Evolutionary conservation across 345 rosid species (phyloP), one percentile per base, ranked within the genome.

Genomic region (Clarkia xantiana): DNA sequence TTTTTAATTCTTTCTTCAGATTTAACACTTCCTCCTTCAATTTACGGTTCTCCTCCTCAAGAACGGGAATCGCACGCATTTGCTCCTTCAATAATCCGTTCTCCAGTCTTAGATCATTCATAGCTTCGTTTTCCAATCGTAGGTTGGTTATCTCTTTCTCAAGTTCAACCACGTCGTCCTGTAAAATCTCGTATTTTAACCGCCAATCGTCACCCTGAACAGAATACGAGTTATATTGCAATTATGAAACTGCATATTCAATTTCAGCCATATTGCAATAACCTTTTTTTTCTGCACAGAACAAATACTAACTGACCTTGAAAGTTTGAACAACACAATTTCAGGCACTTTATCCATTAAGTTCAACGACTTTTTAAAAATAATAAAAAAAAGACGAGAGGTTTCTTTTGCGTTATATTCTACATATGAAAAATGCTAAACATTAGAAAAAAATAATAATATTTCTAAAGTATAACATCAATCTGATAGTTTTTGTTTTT

Each of bases 1-100:
- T 45, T 15, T 62, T 65, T 13, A 57, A 42, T 44, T 72, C 61
- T 45, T 62, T 34, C 64, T 55, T 56, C 71, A 73, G 54, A 38
- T 65, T 63, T 18, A 13, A 20, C 42, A 40, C 55, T 44, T 58
- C 45, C 42, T 36, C 47, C 34, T 41, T 50, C 18, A 61, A 29
- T 9, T 29, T 39, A 34, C 48, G 54, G 36, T 29, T 29, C 5
- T 29, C 36, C 8, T 29, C 36, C 36, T 29, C 36, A 7, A 29
- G 36, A 29, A 29, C 36, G 36, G 36, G 36, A 29, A 34, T 7
- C 46, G 1, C n/a, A 38, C 39, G 45, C 13, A 16, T 10, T 49
- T 51, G 51, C 50, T 46, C 18, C 22, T 45, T 52, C 12, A 51
- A 39, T 16, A 15, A 42, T 11, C 19, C 42, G 19, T n/a, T 57